Conservation (phyloP, 2,329 filamentous ascomycete genomes). For the Madurella fahalii region DNA sequence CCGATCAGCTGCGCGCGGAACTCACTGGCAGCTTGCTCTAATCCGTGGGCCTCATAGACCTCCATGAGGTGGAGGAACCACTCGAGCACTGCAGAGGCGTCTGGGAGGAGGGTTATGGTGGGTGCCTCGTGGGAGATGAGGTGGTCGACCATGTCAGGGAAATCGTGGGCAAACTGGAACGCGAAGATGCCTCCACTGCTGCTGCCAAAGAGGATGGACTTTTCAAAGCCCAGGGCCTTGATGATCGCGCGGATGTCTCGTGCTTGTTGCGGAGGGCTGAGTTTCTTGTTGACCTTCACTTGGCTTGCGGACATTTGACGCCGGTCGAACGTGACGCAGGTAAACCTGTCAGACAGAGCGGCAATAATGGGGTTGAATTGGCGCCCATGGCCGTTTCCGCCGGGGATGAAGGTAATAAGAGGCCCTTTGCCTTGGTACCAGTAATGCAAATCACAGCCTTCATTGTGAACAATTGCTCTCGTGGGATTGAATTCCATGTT, state of each 20-base stretch:
- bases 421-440: slow-evolving; percentile 31
- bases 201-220: slow-evolving; percentile 30
- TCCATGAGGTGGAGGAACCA: slow-evolving; percentile 24
- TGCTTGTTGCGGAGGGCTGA: slow-evolving; percentile 30
- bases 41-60: slow-evolving; percentile 23
- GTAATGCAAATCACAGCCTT: slow-evolving; percentile 32
- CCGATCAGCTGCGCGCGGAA: slow-evolving; percentile 26
- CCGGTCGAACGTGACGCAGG: slow-evolving; percentile 32
- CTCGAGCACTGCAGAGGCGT: slow-evolving; percentile 25
- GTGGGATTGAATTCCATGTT: no score
- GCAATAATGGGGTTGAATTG: slow-evolving; percentile 31
- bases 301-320: slow-evolving; percentile 33
- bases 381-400: slow-evolving; percentile 33
- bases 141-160: slow-evolving; percentile 29
- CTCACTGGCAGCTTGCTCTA: slow-evolving; percentile 17
- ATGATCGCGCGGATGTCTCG: slow-evolving; percentile 32
- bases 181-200: slow-evolving; percentile 30
- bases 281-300: slow-evolving; percentile 22
- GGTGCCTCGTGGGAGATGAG: slow-evolving; percentile 32
- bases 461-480: slow-evolving; percentile 28
- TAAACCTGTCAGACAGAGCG: slow-evolving; percentile 27
- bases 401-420: slow-evolving; percentile 32
- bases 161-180: slow-evolving; percentile 31
- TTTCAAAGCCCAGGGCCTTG: slow-evolving; percentile 26
- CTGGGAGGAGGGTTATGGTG: slow-evolving; percentile 26